Base-by-base conservation (phyloP, 495 filamentous ascomycete genomes). In the Hypoxylon subgilvum region DNA sequence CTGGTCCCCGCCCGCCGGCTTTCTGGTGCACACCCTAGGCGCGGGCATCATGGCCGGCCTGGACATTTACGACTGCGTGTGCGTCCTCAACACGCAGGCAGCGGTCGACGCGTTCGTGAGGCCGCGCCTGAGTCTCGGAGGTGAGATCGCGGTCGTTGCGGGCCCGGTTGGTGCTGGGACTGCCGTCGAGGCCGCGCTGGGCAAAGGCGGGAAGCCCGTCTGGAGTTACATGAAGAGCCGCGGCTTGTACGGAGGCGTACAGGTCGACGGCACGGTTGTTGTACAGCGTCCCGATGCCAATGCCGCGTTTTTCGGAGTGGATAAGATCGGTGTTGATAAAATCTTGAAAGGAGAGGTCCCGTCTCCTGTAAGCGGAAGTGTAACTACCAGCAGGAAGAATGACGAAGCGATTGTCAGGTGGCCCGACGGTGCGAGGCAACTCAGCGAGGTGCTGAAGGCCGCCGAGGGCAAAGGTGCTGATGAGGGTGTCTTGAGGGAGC, bases 1-100 rank as follows among this genome's bases (percentile, higher is more conserved):
- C 52, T 93, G 90, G 90, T 90, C 86, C 13, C 86, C 88, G 1
- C 89, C 90, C 0, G 88, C 86, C 0, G 88, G 87, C n/a, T 88
- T 93, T 56, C 70, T 91, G 56, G 75, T 93, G 17, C 88, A 91
- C 67, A 89, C 88, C 0, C 81, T 88, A 0, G 88, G 87, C 1
- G 77, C 89, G 9, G 89, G 89, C 0, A 88, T 94, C 66, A 79
- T 92, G 47, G 86, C 87, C 1, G 90, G 90, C 1, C 83, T 92
- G 6, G 89, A 92, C 63, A 89, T 92, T 50, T 92, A 91, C 73
- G 90, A 94, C 64, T 91, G 88, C 54, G 87, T 94, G 21, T 80
- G 91, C 8, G 86, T 94, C 4, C 88, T 92, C 62, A 91, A 91
- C 72, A 87, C 84, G 0, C 74, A 77, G 5, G 77, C 87, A 44